Evolutionary conservation across 176 grass and related monocot species (phyloP).

Genomic region (Hsuehochloa calcarea): DNA sequence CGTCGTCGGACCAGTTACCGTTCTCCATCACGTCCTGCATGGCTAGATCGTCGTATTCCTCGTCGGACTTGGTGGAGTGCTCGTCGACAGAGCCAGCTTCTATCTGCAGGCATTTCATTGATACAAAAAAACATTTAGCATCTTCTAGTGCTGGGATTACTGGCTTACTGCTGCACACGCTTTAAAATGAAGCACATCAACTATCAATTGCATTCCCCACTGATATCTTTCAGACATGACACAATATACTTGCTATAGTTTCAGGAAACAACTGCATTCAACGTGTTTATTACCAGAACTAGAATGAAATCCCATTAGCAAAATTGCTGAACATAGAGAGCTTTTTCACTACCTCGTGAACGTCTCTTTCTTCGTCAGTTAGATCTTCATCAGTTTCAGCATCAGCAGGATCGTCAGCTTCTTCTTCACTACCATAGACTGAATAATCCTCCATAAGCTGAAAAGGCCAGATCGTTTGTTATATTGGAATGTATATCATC

Average conservation of each 20-base stretch:
- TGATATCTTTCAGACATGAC: not conserved
- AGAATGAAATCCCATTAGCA: not conserved
- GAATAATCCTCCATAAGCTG: conserved; percentile 70
- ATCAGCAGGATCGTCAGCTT: conserved; percentile 57
- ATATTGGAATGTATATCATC: not conserved
- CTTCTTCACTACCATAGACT: conserved; percentile 79
- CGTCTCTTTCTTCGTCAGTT: conserved; percentile 47
- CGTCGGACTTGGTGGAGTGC: conserved; percentile 77
- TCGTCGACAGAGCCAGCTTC: conserved; percentile 90
- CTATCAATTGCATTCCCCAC: not conserved
- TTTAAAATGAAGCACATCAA: not conserved
- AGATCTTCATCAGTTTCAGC: conserved; percentile 77
- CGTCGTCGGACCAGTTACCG: conserved; percentile 54
- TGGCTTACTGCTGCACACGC: not conserved
- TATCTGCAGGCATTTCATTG: conserved; percentile 43
- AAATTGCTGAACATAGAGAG: not conserved
- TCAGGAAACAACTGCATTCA: not conserved
- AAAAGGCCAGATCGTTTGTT: conserved; percentile 20
- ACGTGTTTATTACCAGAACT: not conserved
- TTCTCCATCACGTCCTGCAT: conserved; percentile 62
- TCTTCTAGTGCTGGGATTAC: not conserved
- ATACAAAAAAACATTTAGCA: not conserved
- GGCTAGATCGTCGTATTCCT: conserved; percentile 86
- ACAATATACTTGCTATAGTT: not conserved
- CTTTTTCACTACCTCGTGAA: conserved; percentile 49